Base-by-base conservation (phyloP, 495 filamentous ascomycete species). In the Aspergillus baeticus region DNA sequence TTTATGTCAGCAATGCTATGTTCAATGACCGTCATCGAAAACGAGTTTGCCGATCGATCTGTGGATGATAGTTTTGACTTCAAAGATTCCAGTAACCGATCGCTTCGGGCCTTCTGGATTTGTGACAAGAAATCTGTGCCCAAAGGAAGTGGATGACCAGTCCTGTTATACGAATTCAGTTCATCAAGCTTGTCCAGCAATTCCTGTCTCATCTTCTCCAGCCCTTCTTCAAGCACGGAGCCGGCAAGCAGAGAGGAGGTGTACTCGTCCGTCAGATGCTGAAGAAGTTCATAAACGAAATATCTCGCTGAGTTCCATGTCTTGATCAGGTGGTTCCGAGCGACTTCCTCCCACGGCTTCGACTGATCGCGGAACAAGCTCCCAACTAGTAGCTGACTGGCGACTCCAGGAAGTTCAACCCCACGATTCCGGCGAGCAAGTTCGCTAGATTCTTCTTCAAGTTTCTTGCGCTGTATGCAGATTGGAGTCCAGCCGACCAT, bases 141-240 rank as follows among this genome's bases (percentile, higher is more conserved):
- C 6, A 78, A 58, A 13, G 75, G 78, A 22, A 80, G 65, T 1
- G 78, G 75, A 60, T 75, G 70, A n/a, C 69, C 74, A 46, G 74
- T 62, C 15, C 74, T 76, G 14, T 73, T 20, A 23, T 67, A 77
- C n/a, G 69, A 52, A 14, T 77, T 76, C 23, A 84, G 57, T 26
- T 73, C 68, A 10, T 67, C 57, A 14, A 85, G 66, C 59, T 82
- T 72, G 2, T 35, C 49, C 21, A 75, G 51, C 13, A 81, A 29
- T 0, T 22, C 47, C 2, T 63, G 52, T 31, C 69, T 64, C 41
- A 80, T 64, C 2, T 57, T 60, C 8, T 70, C 60, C n/a, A 75
- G 17, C 11, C 58, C 47, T 1, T 51, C 59, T 1, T 44, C 58
- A 41, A 80, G 18, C 10, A 74, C 49, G 3, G 54, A n/a, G 1